Evolutionary conservation across 2,329 filamentous ascomycete species (phyloP).

Genomic region (Penicillium vulpinum): DNA sequence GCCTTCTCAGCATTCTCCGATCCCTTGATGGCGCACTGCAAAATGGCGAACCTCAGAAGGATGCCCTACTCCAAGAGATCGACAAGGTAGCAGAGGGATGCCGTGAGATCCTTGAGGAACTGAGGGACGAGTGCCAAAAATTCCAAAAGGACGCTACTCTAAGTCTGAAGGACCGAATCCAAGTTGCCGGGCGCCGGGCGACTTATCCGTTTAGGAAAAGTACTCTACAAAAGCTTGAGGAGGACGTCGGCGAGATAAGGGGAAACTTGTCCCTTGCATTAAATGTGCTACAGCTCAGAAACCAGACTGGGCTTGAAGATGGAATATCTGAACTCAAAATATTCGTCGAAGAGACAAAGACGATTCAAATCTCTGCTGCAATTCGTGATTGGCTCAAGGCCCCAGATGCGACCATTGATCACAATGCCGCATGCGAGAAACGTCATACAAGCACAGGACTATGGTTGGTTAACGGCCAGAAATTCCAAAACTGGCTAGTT

Average conservation of each 20-base stretch:
- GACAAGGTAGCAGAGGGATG: background rate
- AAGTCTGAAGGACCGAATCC: background rate
- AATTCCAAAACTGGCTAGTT: constrained; percentile 27
- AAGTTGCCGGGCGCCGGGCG: constrained; percentile 16
- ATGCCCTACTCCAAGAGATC: constrained; percentile 4
- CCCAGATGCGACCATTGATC: constrained; percentile 39
- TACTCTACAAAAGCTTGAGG: constrained; percentile 43
- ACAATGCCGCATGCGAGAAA: constrained; percentile 35
- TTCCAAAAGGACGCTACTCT: background rate
- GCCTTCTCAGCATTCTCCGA: constrained; percentile 5
- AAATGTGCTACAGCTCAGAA: constrained; percentile 33
- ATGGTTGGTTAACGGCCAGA: constrained; percentile 29
- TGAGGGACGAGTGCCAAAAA: constrained; percentile 7
- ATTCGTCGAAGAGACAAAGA: constrained; percentile 4
- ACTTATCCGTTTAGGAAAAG: constrained; percentile 35
- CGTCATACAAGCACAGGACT: constrained; percentile 34
- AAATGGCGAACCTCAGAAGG: background rate
- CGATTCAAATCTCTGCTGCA: constrained; percentile 23
- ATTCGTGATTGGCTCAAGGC: constrained; percentile 39
- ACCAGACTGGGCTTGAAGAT: constrained; percentile 4
- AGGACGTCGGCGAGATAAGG: constrained; percentile 37
- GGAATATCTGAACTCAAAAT: constrained; percentile 4
- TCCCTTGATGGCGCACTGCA: background rate
- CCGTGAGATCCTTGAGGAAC: constrained; percentile 6
- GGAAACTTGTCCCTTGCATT: constrained; percentile 33